Evolutionary conservation across 371 early-diverging fungal species (phyloP), one percentile per base, ranked within the genome.

Genomic region (Mortierella sp.): DNA sequence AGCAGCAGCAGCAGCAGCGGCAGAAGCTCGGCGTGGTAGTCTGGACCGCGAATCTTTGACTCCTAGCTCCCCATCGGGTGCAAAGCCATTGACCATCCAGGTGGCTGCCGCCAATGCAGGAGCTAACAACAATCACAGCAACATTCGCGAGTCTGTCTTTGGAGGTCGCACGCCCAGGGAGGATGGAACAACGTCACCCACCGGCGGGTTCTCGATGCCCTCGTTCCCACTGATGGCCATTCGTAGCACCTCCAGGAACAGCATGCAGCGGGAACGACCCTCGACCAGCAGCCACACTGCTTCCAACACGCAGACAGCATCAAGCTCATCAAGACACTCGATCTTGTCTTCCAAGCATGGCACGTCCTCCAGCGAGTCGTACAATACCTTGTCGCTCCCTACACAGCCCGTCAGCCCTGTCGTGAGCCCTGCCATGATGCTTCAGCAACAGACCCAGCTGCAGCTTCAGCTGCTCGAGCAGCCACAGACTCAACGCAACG

Each of bases 81-180:
- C 10, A 7, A 10, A 10, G 7, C 10, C 60, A 5, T 39, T 47
- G 3, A 19, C 46, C 1, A 27, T 28, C 13, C 59, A 55, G 19
- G 24, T 55, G n/a, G 29, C 44, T 25, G 29, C 58, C 0, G 49
- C 50, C 22, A 55, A 59, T 10, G 47, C 45, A 34, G n/a, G n/a
- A n/a, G n/a, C n/a, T n/a, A n/a, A n/a, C n/a, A n/a, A n/a, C n/a
- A 57, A 68, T 29, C 57, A 41, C 21, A 37, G 51, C 31, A 43
- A 61, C 34, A 66, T 72, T 13, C 73, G 73, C 12, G 67, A 66
- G 44, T 72, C 67, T 8, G 73, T 72, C n/a, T 72, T 72, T 67
- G 73, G 73, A 28, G 67, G 71, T 41, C 60, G 71, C 13, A 71
- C 71, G 14, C 34, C 61, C 0, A 28, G 65, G 16, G 71, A 71